phyloP scores from a whole-genome alignment of 2,329 filamentous ascomycete genomes.

The Neopestalotiopsis rosae region DNA sequence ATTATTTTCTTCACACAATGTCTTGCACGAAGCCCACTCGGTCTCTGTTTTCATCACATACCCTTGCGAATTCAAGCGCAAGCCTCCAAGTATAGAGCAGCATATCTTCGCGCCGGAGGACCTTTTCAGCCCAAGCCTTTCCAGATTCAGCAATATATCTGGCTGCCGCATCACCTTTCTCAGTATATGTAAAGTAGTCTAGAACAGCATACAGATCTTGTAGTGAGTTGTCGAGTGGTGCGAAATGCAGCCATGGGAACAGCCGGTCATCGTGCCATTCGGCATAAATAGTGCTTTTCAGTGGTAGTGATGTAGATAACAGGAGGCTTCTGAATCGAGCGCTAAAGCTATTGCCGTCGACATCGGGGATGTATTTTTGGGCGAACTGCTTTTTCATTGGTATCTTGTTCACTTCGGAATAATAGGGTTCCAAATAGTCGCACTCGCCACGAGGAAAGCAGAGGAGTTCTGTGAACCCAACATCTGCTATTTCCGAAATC shows the following conservation, averaged over 20 bases:
- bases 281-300: slow-evolving; percentile 66
- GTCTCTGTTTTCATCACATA: slow-evolving; percentile 38
- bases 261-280: slow-evolving; percentile 70
- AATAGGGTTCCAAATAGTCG: slow-evolving; percentile 30
- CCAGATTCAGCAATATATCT: slow-evolving; percentile 56
- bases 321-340: slow-evolving; percentile 58
- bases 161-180: slow-evolving; percentile 48
- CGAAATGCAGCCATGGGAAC: slow-evolving; percentile 66
- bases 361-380: slow-evolving; percentile 63
- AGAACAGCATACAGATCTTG: slow-evolving; percentile 62
- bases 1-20: not conserved
- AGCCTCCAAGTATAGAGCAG: slow-evolving; percentile 59
- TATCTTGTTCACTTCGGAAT: slow-evolving; percentile 25
- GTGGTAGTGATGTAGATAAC: slow-evolving; percentile 57
- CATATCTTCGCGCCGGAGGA: slow-evolving; percentile 61
- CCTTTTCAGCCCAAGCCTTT: slow-evolving; percentile 57
- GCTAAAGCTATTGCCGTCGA: slow-evolving; percentile 62
- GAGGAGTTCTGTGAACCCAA: slow-evolving; percentile 34
- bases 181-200: slow-evolving; percentile 59
- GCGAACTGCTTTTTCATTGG: slow-evolving; percentile 42
- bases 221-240: slow-evolving; percentile 64
- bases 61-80: slow-evolving; percentile 49
- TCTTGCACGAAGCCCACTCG: slow-evolving; percentile 35
- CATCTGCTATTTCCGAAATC: slow-evolving; percentile 32
- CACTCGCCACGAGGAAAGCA: slow-evolving; percentile 34